These are phyloP conservation scores for Calocybe gangraenosa DNA, from an alignment of 768 basidiomycete genomes.

Conservation along the genomic window DNA sequence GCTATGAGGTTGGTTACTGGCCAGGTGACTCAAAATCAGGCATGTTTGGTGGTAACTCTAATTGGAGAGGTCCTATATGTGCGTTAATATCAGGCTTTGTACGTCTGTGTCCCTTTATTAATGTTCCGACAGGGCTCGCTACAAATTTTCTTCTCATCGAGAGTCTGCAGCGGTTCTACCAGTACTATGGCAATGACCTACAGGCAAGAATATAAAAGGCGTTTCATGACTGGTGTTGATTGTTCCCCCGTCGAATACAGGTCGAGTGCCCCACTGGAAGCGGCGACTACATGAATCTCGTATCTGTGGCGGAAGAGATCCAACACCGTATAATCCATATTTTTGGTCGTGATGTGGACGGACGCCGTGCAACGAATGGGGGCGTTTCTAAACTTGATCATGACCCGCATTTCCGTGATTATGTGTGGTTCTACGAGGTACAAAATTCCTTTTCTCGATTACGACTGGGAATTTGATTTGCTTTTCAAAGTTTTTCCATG, in stretches of 20 bases:
- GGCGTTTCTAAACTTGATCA: slow-evolving; percentile 81
- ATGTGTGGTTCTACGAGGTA: slow-evolving; percentile 95
- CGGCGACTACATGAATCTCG: slow-evolving; percentile 97
- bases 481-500: slow-evolving; percentile 81
- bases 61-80: slow-evolving; percentile 94
- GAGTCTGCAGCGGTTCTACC: slow-evolving; percentile 94
- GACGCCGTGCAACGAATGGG: slow-evolving; percentile 88
- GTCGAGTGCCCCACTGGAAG: slow-evolving; percentile 96
- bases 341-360: slow-evolving; percentile 88
- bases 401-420: slow-evolving; percentile 96
- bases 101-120: not conserved
- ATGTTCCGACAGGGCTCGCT: slow-evolving; percentile 67
- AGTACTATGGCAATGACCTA: slow-evolving; percentile 92
- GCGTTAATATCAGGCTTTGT: slow-evolving; percentile 20
- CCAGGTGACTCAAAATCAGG: slow-evolving; percentile 95
- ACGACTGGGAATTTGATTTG: slow-evolving; percentile 2
- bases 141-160: slow-evolving; percentile 96
- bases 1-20: slow-evolving; percentile 95
- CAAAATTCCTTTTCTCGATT: slow-evolving; percentile 11
- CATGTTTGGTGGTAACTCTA: slow-evolving; percentile 99
- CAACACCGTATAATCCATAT: slow-evolving; percentile 99
- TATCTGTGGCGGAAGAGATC: slow-evolving; percentile 92
- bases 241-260: slow-evolving; percentile 20
- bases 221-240: not conserved
- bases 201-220: slow-evolving; percentile 36